Conservation (phyloP, 2,329 filamentous ascomycete genomes). For the Colletotrichum sp. region DNA sequence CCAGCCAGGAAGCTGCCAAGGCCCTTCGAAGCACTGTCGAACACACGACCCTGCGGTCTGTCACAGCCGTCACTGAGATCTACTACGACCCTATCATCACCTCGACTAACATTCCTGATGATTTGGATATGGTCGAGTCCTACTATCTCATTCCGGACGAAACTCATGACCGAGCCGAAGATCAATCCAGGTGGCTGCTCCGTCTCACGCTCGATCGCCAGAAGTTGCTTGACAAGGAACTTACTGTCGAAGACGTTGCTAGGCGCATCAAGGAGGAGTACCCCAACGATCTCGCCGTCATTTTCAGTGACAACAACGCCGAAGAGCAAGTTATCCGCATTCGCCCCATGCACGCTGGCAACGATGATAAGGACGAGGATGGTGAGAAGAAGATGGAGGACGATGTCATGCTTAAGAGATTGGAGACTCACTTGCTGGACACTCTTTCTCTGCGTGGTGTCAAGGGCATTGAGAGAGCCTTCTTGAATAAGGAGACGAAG, state of each 20-base stretch:
- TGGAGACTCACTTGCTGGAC: slow-evolving; percentile 91
- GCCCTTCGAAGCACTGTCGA: slow-evolving; percentile 87
- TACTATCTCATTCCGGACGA: slow-evolving; percentile 96
- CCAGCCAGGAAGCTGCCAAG: slow-evolving; percentile 82
- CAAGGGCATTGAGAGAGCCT: slow-evolving; percentile 85
- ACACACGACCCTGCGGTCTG: slow-evolving; percentile 90
- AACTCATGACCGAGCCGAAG: slow-evolving; percentile 61
- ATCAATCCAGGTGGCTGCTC: slow-evolving; percentile 93
- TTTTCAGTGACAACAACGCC: slow-evolving; percentile 98
- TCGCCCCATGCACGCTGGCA: slow-evolving; percentile 74
- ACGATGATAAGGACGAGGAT: slow-evolving; percentile 77
- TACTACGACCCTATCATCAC: slow-evolving; percentile 96
- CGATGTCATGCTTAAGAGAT: slow-evolving; percentile 89
- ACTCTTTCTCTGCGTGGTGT: slow-evolving; percentile 92
- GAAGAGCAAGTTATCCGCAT: slow-evolving; percentile 95
- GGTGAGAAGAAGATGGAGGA: slow-evolving; percentile 71
- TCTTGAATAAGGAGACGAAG: slow-evolving; percentile 82
- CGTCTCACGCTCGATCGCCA: slow-evolving; percentile 92
- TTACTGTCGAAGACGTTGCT: slow-evolving; percentile 91
- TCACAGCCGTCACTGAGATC: slow-evolving; percentile 91
- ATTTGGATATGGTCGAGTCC: slow-evolving; percentile 93
- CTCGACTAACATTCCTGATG: slow-evolving; percentile 83
- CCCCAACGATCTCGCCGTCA: slow-evolving; percentile 82
- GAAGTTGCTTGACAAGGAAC: slow-evolving; percentile 92
- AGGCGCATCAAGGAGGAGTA: slow-evolving; percentile 89